Percentiles rank a stretch among this genome's conserved stretches.
phyloP scores from a whole-genome alignment of 768 basidiomycete genomes.

The Xerocomus brunneocitrinus region DNA sequence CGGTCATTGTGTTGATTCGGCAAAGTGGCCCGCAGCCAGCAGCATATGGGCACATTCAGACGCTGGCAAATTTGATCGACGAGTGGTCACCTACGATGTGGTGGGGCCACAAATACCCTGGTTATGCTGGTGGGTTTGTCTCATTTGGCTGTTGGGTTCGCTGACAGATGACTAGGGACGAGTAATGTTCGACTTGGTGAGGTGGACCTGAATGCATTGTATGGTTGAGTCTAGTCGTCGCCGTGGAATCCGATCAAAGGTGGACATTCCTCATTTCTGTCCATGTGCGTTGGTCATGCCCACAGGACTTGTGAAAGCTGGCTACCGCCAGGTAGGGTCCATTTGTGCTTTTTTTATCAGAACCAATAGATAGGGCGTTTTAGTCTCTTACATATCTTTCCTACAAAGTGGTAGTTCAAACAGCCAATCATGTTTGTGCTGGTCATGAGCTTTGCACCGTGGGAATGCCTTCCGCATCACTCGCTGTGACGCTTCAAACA shows the following conservation, averaged over 20 bases:
- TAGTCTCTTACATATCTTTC: no score
- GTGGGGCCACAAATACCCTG: constrained; percentile 25
- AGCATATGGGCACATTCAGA: constrained; percentile 33
- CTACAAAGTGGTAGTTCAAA: no score
- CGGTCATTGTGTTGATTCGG: constrained; percentile 4
- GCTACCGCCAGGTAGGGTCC: no score
- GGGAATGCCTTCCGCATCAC: no score
- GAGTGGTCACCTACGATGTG: constrained; percentile 33
- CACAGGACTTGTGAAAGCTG: no score
- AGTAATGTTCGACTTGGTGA: constrained; percentile 16
- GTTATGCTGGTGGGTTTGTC: constrained; percentile 22
- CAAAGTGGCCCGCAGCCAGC: constrained; percentile 27
- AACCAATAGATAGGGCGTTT: no score
- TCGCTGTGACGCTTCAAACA: no score
- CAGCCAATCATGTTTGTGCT: no score
- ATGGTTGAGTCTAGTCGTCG: constrained; percentile 3
- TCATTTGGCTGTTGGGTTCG: neutral
- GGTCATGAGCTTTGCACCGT: no score
- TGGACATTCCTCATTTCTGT: neutral
- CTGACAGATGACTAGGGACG: constrained; percentile 18
- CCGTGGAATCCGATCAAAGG: neutral
- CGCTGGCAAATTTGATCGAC: constrained; percentile 32
- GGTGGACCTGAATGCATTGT: constrained; percentile 20
- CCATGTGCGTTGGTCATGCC: neutral
- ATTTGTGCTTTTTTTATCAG: no score